A percentile compares a stretch with the other conserved stretches of the same genome.
phyloP scores from a whole-genome alignment of 495 filamentous ascomycete genomes.

The Filosporella fistucella region DNA sequence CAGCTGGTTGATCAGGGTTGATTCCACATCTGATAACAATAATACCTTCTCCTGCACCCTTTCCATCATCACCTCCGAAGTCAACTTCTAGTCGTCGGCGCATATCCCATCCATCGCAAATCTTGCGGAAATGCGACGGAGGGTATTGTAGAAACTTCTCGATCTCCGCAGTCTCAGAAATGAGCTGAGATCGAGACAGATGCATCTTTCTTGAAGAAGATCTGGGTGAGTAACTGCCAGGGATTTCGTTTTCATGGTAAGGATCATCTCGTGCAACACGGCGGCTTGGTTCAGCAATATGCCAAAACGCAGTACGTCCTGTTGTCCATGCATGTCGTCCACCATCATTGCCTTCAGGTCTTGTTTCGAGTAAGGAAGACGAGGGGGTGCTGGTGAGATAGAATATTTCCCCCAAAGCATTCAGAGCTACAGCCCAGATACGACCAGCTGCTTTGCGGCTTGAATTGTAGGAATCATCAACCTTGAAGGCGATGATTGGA shows the following conservation, averaged over 20 bases:
- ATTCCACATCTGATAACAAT: slow-evolving; percentile 67
- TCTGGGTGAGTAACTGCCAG: slow-evolving; percentile 65
- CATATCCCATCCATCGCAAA: slow-evolving; percentile 92
- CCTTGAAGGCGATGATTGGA: slow-evolving; percentile 78
- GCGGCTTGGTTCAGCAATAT: slow-evolving; percentile 69
- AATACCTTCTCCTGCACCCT: slow-evolving; percentile 66
- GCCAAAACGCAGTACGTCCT: slow-evolving; percentile 75
- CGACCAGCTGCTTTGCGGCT: slow-evolving; percentile 63
- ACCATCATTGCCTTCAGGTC: slow-evolving; percentile 41
- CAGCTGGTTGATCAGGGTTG: slow-evolving; percentile 41
- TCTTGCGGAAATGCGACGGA: slow-evolving; percentile 72
- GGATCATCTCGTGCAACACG: slow-evolving; percentile 68
- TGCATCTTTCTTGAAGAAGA: slow-evolving; percentile 66
- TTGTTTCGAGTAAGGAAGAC: slow-evolving; percentile 30
- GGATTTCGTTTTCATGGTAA: slow-evolving; percentile 50
- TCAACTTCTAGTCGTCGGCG: slow-evolving; percentile 79
- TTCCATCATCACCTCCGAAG: slow-evolving; percentile 75
- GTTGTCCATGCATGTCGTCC: slow-evolving; percentile 66
- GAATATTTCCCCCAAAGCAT: slow-evolving; percentile 89
- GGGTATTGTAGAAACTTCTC: slow-evolving; percentile 69
- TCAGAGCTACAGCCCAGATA: slow-evolving; percentile 82
- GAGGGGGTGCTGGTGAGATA: slow-evolving; percentile 68
- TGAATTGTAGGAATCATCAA: slow-evolving; percentile 74
- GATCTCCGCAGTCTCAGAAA: slow-evolving; percentile 74
- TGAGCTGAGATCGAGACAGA: slow-evolving; percentile 63